Percentiles rank a stretch among this genome's conserved stretches.
Evolutionary conservation across 306 rosid genomes (phyloP).

Genomic region (Sophora flavescens): DNA sequence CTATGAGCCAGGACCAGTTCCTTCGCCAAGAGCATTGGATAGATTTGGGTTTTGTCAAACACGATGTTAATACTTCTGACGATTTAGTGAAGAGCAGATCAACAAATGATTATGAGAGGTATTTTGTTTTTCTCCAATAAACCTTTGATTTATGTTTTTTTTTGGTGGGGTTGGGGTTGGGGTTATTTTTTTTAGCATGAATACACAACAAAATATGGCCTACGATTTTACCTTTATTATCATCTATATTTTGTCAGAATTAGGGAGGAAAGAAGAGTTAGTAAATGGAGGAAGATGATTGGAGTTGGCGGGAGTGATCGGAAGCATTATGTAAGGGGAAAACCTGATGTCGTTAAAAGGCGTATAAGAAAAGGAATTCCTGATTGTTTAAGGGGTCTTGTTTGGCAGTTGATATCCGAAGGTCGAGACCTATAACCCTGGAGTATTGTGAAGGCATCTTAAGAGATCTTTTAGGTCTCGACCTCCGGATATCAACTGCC

Average conservation of each 20-base stretch:
- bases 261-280: conserved; percentile 85
- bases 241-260: conserved; percentile 45
- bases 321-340: conserved; percentile 90
- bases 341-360: conserved; percentile 90
- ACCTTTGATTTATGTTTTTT: conserved; percentile 26
- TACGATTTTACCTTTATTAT: conserved; percentile 2
- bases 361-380: conserved; percentile 99
- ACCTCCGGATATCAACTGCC: conserved; percentile 99
- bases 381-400: conserved; percentile 97
- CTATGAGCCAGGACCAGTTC: conserved; percentile 73
- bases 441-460: conserved; percentile 50
- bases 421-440: conserved; percentile 97
- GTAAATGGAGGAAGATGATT: conserved; percentile 99
- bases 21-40: conserved; percentile 73
- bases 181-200: neutral
- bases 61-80: conserved; percentile 66
- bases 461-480: conserved; percentile 52
- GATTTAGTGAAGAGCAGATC: conserved; percentile 64
- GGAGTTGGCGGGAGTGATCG: conserved; percentile 99
- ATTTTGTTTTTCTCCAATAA: conserved; percentile 30
- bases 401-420: conserved; percentile 99
- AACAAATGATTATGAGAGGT: conserved; percentile 71
- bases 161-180: too few relatives aligned
- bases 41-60: conserved; percentile 92
- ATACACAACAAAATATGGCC: neutral